Evolutionary conservation across 805 yeast genomes (phyloP).

Genomic region (Ogataea paraovalis): DNA sequence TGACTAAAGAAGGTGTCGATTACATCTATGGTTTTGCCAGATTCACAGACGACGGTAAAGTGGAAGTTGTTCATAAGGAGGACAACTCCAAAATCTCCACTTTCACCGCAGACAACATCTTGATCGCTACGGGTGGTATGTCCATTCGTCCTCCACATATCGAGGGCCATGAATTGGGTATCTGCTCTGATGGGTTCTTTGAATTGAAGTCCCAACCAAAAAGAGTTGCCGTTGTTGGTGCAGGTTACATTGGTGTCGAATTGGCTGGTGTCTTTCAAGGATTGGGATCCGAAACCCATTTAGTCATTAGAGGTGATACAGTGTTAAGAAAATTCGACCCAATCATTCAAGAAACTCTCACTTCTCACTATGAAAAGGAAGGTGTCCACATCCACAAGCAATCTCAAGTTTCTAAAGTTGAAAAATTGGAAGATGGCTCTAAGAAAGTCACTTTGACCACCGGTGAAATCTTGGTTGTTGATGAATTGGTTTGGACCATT

Average conservation of each 20-base stretch:
- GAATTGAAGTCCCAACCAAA: conserved; percentile 79
- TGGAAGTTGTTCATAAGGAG: conserved; percentile 72
- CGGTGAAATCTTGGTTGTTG: conserved; percentile 54
- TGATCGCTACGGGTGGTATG: conserved; percentile 92
- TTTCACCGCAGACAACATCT: conserved; percentile 75
- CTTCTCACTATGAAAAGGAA: conserved; percentile 72
- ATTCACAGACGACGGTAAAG: conserved; percentile 64
- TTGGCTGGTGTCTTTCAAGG: conserved; percentile 92
- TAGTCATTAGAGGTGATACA: conserved; percentile 87
- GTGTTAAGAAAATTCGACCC: conserved; percentile 87
- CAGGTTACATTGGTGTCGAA: conserved; percentile 97
- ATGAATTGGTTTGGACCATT: conserved; percentile 85
- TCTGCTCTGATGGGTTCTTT: conserved; percentile 89
- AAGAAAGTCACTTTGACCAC: conserved; percentile 44
- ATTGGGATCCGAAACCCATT: conserved; percentile 78
- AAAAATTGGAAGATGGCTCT: conserved; percentile 45
- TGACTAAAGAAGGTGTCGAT: conserved; percentile 86
- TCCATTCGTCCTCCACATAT: conserved; percentile 67
- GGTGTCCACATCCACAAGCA: conserved; percentile 81
- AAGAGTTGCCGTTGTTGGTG: conserved; percentile 92
- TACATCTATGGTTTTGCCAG: conserved; percentile 82
- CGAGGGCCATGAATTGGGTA: conserved; percentile 80
- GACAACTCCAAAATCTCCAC: conserved; percentile 43
- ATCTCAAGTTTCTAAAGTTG: conserved; percentile 47
- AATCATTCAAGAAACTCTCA: conserved; percentile 70